Evolutionary conservation across 352 stramenopile species (phyloP), one percentile per base, ranked within the genome.

Genomic region (Thraustochytrium sp.): DNA sequence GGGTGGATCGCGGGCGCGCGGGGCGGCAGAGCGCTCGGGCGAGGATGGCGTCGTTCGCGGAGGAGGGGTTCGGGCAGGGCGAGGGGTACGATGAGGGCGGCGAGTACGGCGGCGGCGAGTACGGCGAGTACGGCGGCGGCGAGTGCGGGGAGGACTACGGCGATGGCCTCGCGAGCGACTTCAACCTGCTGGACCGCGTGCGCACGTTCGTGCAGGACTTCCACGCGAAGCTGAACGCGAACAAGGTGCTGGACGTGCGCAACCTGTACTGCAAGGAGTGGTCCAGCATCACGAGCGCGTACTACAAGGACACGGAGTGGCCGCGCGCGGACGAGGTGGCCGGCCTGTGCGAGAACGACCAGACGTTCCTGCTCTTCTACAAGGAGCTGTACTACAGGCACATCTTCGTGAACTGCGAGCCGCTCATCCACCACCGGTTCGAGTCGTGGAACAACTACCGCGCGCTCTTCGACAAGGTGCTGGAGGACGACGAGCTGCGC

Each of bases 331-430:
- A 93, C 82, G 87, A 86, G 51, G 92, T 91, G 42, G 85, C 93
- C 48, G 85, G 91, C 89, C 91, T 96, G 65, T 90, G 95, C 86
- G 89, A 95, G 85, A 87, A 89, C 75, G 90, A 97, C 87, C 78
- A 90, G 77, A 92, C 96, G 23, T 99, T 99, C 89, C 86, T 98
- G 65, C 85, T 95, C 38, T 88, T 98, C 56, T 99, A 99, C 89
- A 95, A 93, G 76, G 94, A 98, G 90, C 93, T 98, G 84, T 97
- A 96, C 84, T 97, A 97, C 83, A 94, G 95, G 44, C 95, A 98
- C 90, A 93, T 98, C 84, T 98, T 98, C 87, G 94, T 93, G 44
- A 93, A 98, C 61, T 92, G 90, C 87, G 96, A 97, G 86, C 89
- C 96, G 46, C 94, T 89, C 72, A 93, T 96, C 26, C 95, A 93